Conservation (phyloP, 2,329 filamentous ascomycete genomes). For the Fusarium sp. region DNA sequence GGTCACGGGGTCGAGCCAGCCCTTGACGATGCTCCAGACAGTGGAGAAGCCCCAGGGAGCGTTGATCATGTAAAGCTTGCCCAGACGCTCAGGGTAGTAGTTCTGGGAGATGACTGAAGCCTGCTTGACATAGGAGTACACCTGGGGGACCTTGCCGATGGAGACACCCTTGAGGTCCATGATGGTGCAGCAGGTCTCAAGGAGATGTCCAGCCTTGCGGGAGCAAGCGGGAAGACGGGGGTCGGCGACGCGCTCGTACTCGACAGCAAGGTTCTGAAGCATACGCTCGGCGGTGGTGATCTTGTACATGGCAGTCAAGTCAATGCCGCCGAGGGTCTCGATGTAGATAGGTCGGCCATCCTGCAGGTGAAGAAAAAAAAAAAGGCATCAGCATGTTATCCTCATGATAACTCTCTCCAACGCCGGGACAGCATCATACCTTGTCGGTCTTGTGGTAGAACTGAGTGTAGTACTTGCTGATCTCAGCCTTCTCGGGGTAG, state of each 20-base stretch:
- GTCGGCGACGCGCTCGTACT: slow-evolving; percentile 97
- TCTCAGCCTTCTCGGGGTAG: slow-evolving; percentile 84
- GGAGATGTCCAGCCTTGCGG: slow-evolving; percentile 86
- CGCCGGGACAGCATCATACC: slow-evolving; percentile 52
- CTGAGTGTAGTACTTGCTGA: slow-evolving; percentile 95
- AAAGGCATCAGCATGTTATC: slow-evolving; percentile 29
- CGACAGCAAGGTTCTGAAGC: slow-evolving; percentile 94
- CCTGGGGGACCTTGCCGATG: slow-evolving; percentile 80
- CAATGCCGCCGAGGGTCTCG: slow-evolving; percentile 93
- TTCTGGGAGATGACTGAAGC: slow-evolving; percentile 94
- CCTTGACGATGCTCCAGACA: slow-evolving; percentile 88
- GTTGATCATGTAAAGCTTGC: slow-evolving; percentile 98
- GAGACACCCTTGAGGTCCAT: slow-evolving; percentile 98
- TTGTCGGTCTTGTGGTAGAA: slow-evolving; percentile 99
- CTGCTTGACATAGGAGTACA: slow-evolving; percentile 88
- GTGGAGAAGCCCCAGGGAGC: slow-evolving; percentile 93
- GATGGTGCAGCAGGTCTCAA: slow-evolving; percentile 98
- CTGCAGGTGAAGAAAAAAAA: slow-evolving; percentile 55
- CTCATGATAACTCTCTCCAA: slow-evolving; percentile 7
- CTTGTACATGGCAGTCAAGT: slow-evolving; percentile 89
- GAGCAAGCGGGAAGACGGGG: slow-evolving; percentile 95
- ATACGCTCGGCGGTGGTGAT: slow-evolving; percentile 94
- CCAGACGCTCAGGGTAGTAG: slow-evolving; percentile 98
- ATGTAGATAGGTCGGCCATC: slow-evolving; percentile 98
- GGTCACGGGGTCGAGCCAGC: slow-evolving; percentile 96